Conservation (phyloP, 1,139 yeast genomes). For the Geotrichum bryndzae region DNA sequence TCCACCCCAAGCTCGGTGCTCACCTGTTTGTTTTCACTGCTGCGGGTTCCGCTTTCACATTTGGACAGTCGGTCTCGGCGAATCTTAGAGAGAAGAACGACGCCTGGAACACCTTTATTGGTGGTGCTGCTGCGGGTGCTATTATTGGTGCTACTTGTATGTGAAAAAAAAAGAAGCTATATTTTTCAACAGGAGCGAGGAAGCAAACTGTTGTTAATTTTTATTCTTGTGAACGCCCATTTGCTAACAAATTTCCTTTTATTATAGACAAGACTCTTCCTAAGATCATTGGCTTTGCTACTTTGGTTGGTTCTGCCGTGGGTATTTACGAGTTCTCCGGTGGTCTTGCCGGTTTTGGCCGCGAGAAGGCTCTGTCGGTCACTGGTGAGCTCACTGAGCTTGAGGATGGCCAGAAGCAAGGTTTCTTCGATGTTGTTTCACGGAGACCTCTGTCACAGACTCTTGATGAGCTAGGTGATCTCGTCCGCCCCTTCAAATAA, state of each 20-base stretch:
- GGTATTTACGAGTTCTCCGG: slow-evolving; percentile 46
- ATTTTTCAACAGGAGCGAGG: not conserved
- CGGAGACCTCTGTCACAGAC: slow-evolving; percentile 82
- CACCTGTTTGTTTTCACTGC: slow-evolving; percentile 25
- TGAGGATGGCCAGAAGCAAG: slow-evolving; percentile 50
- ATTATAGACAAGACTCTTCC: slow-evolving; percentile 38
- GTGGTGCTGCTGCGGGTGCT: slow-evolving; percentile 48
- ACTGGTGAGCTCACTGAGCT: slow-evolving; percentile 30
- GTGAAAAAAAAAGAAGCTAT: slow-evolving; percentile 13
- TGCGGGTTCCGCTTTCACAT: slow-evolving; percentile 39
- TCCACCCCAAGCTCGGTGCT: slow-evolving; percentile 20
- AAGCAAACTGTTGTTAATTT: not conserved
- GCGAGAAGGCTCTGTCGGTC: slow-evolving; percentile 31
- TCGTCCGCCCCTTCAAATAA: slow-evolving; percentile 26
- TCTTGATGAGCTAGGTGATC: slow-evolving; percentile 61
- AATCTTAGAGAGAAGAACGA: slow-evolving; percentile 43
- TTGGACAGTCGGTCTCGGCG: slow-evolving; percentile 38
- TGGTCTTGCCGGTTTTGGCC: slow-evolving; percentile 37
- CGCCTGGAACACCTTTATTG: slow-evolving; percentile 44
- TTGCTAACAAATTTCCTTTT: slow-evolving; percentile 14
- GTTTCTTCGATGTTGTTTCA: slow-evolving; percentile 76
- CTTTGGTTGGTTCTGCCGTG: slow-evolving; percentile 35
- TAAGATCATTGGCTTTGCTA: slow-evolving; percentile 43
- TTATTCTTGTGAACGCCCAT: not conserved
- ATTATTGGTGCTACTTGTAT: slow-evolving; percentile 37